These are phyloP conservation scores for Chrysanthemum seticuspe DNA, from an alignment of 129 eudicot species.

Conservation along the genomic window DNA sequence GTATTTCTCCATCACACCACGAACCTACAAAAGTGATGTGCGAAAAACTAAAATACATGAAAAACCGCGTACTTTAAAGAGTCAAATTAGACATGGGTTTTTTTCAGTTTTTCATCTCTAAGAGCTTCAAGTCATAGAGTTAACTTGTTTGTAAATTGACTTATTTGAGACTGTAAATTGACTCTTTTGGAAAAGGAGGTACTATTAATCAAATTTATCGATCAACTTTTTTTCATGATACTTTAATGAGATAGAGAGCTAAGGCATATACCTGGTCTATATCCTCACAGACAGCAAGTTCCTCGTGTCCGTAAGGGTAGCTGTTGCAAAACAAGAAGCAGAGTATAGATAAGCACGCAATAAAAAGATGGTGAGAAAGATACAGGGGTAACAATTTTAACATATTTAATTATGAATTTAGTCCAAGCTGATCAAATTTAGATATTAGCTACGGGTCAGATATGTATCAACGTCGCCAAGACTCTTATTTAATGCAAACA, in stretches of 20 bases:
- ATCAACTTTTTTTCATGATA: not conserved
- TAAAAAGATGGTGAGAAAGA: not conserved
- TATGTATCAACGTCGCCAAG: no score
- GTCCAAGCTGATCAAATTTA: no score
- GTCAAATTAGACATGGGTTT: not conserved
- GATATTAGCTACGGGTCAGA: no score
- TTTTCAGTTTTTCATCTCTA: not conserved
- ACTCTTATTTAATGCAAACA: no score
- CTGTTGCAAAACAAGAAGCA: slow-evolving; percentile 37
- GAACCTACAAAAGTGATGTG: slow-evolving; percentile 46
- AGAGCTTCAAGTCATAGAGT: not conserved
- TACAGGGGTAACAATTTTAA: not conserved
- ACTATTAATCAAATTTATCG: not conserved
- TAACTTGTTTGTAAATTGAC: no score
- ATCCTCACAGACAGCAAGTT: slow-evolving; percentile 91
- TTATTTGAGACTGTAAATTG: not conserved
- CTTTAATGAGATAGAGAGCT: not conserved
- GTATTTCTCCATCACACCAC: slow-evolving; percentile 92
- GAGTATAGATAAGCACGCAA: not conserved
- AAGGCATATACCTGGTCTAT: slow-evolving; percentile 69
- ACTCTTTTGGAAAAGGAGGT: not conserved
- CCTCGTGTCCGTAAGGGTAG: slow-evolving; percentile 96
- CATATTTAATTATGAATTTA: no score
- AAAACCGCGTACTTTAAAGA: not conserved
- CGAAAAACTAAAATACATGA: no score